Conservation (phyloP, 1,284 basidiomycete species). For the Cutaneotrichosporon sp. region DNA sequence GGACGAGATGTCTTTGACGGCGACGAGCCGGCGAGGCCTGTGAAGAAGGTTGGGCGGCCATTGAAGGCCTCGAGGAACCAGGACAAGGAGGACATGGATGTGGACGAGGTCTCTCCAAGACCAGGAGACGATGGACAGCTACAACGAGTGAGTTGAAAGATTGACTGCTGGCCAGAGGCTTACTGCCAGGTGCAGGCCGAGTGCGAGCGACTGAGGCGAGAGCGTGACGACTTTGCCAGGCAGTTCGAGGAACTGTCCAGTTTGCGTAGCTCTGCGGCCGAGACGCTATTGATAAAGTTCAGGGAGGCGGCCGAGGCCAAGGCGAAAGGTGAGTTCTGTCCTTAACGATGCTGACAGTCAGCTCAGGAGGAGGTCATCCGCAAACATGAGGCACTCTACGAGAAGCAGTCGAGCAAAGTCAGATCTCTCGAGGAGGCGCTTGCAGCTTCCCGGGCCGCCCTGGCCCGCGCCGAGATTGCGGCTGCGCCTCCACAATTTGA, state of each 20-base stretch:
- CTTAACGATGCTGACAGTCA: constrained; percentile 8
- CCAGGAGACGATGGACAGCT: background rate
- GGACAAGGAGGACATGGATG: background rate
- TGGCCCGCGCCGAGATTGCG: constrained; percentile 4
- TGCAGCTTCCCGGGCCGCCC: constrained; percentile 19
- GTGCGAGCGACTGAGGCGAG: constrained; percentile 26
- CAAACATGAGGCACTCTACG: constrained; percentile 33
- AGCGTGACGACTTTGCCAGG: constrained; percentile 38
- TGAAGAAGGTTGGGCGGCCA: constrained; percentile 2
- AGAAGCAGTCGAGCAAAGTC: constrained; percentile 34
- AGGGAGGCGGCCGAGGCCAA: constrained; percentile 34
- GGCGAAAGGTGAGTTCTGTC: constrained; percentile 28
- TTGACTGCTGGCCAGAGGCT: background rate
- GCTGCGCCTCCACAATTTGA: constrained; percentile 12
- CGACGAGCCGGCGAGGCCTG: constrained; percentile 4
- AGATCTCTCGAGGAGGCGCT: constrained; percentile 32
- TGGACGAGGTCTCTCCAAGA: no score
- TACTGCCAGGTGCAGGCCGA: constrained; percentile 20
- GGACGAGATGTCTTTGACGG: constrained; percentile 9
- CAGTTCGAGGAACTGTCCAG: constrained; percentile 46
- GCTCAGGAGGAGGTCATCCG: constrained; percentile 44
- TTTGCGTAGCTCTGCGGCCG: constrained; percentile 27
- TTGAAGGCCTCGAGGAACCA: background rate
- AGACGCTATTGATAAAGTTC: constrained; percentile 37
- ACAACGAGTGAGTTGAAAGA: background rate